These are phyloP conservation scores for Aspergillus candidus DNA, from an alignment of 2,329 filamentous ascomycete species.

Conservation along the genomic window DNA sequence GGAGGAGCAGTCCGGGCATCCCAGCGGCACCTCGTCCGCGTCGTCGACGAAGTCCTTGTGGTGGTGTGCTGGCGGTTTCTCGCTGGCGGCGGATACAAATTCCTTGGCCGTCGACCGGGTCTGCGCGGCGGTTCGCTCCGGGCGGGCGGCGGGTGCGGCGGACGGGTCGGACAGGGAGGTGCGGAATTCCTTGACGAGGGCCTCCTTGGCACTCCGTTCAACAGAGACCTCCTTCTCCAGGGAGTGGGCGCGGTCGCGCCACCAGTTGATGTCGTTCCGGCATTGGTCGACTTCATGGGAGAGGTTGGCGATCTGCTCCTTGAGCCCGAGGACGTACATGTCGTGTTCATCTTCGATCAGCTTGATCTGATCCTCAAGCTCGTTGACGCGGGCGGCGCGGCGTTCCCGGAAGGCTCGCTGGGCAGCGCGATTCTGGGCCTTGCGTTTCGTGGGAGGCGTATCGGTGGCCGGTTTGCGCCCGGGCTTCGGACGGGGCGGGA, in stretches of 20 bases:
- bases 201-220: conserved; percentile 39
- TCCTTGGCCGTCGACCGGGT: conserved; percentile 10
- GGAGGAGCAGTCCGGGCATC: conserved; percentile 61
- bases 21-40: conserved; percentile 41
- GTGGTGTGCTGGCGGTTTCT: conserved; percentile 7
- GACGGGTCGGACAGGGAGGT: conserved; percentile 23
- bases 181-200: conserved; percentile 37
- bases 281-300: conserved; percentile 63
- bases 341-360: conserved; percentile 44
- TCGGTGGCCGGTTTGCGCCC: conserved; percentile 91
- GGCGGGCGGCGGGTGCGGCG: conserved; percentile 21
- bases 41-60: conserved; percentile 17
- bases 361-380: conserved; percentile 49
- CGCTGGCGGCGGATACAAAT: conserved; percentile 1
- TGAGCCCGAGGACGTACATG: conserved; percentile 45
- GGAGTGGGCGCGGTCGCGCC: conserved; percentile 51
- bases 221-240: conserved; percentile 57
- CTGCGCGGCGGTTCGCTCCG: conserved; percentile 29
- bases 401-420: conserved; percentile 87
- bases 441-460: conserved; percentile 85
- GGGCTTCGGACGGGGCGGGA: conserved; percentile 78
- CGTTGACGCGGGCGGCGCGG: conserved; percentile 75
- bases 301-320: conserved; percentile 50
- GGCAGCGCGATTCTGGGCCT: conserved; percentile 88
- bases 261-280: conserved; percentile 45